Base-by-base conservation (phyloP, 306 rosid species). In the Citrullus amarus region DNA sequence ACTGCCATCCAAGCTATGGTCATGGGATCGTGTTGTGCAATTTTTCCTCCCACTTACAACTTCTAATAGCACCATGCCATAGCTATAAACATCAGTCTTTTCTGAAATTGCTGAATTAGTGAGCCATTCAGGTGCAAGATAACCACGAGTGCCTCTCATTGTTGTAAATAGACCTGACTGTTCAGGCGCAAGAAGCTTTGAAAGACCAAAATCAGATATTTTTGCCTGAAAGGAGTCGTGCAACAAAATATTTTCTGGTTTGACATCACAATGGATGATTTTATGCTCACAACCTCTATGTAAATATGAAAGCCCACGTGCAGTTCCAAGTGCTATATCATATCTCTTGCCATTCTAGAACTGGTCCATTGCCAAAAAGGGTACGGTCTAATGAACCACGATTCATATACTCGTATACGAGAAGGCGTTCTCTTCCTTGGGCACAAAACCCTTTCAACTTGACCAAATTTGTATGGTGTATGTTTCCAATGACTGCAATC, bases 81-180 rank as follows among this genome's bases (percentile, higher is more conserved):
- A 94, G 81, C 96, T 91, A 39, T 94, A 94, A 25, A 92, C 98
- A 61, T 94, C 98, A 12, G 97, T 90, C 76, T 86, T 94, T 22
- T 94, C 98, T 0, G 98, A 85, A 46, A 94, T 92, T 7, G 97
- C 93, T 0, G 97, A 82, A 80, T 87, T 94, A 1, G 98, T 94
- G 3, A 94, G 95, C 97, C 98, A 94, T 84, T 94, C 96, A 3
- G 98, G 98, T 53, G 95, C 97, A 44, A 94, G 96, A 68, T 94
- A 92, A 20, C 98, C 97, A 1, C 96, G 95, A 1, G 98, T 94
- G 71, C 97, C 97, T 87, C 97, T 85, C 97, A 94, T 92, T 20
- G 97, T 94, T 74, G 98, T 94, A 83, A 94, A 94, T 17, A 94
- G 86, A 83, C 95, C 90, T 22, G 96, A 94, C 71, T 89, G 91